Evolutionary conservation across 2,329 filamentous ascomycete species (phyloP).

Genomic region (Proliferodiscus dingleyae): DNA sequence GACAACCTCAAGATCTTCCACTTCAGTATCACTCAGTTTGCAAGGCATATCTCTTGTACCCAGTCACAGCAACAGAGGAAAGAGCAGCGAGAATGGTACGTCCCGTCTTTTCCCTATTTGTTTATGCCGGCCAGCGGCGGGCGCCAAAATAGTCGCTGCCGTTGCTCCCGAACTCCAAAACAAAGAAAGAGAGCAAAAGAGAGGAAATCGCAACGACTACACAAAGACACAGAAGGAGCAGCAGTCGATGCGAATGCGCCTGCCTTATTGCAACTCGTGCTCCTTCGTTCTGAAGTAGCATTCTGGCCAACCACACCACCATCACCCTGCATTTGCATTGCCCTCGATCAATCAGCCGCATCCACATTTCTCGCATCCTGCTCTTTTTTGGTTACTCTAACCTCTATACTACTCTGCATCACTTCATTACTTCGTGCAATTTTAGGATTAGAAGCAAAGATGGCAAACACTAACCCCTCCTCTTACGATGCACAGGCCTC

Average conservation of each 20-base stretch:
- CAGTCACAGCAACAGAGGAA: not conserved
- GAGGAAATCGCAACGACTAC: too few relatives aligned
- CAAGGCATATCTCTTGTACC: too few relatives aligned
- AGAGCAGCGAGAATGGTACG: slow-evolving; percentile 2
- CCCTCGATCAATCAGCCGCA: slow-evolving; percentile 1
- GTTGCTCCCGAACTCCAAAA: not conserved
- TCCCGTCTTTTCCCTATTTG: not conserved
- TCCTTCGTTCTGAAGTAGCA: too few relatives aligned
- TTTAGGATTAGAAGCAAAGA: slow-evolving; percentile 26
- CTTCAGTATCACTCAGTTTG: not conserved
- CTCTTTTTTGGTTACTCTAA: slow-evolving; percentile 3
- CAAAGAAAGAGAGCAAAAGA: not conserved
- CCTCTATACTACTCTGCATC: not conserved
- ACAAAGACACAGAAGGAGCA: too few relatives aligned
- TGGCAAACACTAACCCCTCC: slow-evolving; percentile 22
- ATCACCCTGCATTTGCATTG: not conserved
- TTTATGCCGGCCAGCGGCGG: not conserved
- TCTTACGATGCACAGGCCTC: slow-evolving; percentile 54
- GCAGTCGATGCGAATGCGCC: too few relatives aligned
- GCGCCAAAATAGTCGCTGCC: slow-evolving; percentile 3
- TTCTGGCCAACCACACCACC: too few relatives aligned
- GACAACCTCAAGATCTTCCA: not conserved
- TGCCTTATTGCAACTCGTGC: too few relatives aligned
- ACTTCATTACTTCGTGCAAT: slow-evolving; percentile 36
- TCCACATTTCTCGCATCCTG: slow-evolving; percentile 3